Base-by-base conservation (phyloP, 257 asterid species). In the Solanum acaule region DNA sequence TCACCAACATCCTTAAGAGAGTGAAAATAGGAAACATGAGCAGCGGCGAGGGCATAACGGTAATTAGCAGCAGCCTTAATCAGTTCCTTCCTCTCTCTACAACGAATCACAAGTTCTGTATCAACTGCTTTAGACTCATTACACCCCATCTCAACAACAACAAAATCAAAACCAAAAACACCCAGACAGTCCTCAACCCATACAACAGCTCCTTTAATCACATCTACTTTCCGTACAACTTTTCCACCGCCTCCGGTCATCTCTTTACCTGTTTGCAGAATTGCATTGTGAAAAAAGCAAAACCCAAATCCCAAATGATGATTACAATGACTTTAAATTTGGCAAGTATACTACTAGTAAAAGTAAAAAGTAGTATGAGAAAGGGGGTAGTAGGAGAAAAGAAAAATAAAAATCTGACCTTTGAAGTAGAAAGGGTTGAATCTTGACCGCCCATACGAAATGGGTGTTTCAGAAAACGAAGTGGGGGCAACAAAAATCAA, bases 11-110 rank as follows among this genome's bases (percentile, higher is more conserved):
- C 95, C 88, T 91, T 96, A 73, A 97, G 94, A 1, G 98, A 96
- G 33, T 90, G 94, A 88, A 97, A 97, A 86, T 96, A 96, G 23
- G 99, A 90, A 27, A 96, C 90, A 90, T 97, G 99, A 10, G 99
- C 98, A 42, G 98, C 94, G n/a, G 99, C 96, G 61, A 97, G 94
- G 8, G 98, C 96, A 91, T 93, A 97, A 86, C 99, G 96, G 92
- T 96, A 93, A 92, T 94, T 92, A 42, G 98, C 98, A 90, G 99
- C 98, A 81, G 94, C 93, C 90, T 94, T 96, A 15, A 97, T 89
- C 83, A 97, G 92, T 46, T 97, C 98, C 33, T 93, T 90, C 87
- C 99, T 86, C 94, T 95, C 95, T 13, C 96, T 95, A 90, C 99
- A 97, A 46, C 99, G 96, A 56, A 94, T 91, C 61, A 97, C 98